Base-by-base conservation (phyloP, 768 basidiomycete species). In the Paxillus involutus region DNA sequence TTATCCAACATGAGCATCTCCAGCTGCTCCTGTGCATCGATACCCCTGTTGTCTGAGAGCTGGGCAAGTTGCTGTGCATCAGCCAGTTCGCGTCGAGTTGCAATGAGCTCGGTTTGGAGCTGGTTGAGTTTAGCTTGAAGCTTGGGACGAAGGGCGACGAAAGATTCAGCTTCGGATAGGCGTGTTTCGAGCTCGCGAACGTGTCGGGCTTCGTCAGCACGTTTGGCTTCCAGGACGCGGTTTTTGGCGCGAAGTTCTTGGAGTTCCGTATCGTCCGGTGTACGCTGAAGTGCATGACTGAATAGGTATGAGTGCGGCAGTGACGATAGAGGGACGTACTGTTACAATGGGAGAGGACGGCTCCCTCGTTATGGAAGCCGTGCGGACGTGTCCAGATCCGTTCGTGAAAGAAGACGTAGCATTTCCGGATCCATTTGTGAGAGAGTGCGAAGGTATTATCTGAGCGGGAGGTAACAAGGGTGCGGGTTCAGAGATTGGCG, bases 1-100 rank as follows among this genome's bases (percentile, higher is more conserved):
- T 93, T 94, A 68, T 99, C 97, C 61, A 99, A 73, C 80, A 91
- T 91, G 3, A 85, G 80, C 88, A 98, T 94, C 74, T 99, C 97
- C 37, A 98, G 73, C 65, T 95, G 91, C 53, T 98, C 96, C 49
- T 89, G 84, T 1, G 88, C 68, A 67, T 98, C 96, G 3, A 86
- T 72, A 1, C 91, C 75, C 21, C 89, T 79, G 14, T 73, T 74
- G 58, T 95, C 91, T 0, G 85, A 75, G 33, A 93, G 74, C 33
- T 85, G 80, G 0, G 84, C 77, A n/a, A 93, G 75, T 55, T 92
- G 88, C 56, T 88, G 80, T 8, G 84, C 72, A 60, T 96, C 93
- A 3, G 88, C 81, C 30, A 93, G 75, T 52, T 89, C 84, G 4
- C 91, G 83, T n/a, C 84, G 83, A 4, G 86, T 81, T 1, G 82